Evolutionary conservation across 345 rosid species (phyloP).

Genomic region (Salix udensis): DNA sequence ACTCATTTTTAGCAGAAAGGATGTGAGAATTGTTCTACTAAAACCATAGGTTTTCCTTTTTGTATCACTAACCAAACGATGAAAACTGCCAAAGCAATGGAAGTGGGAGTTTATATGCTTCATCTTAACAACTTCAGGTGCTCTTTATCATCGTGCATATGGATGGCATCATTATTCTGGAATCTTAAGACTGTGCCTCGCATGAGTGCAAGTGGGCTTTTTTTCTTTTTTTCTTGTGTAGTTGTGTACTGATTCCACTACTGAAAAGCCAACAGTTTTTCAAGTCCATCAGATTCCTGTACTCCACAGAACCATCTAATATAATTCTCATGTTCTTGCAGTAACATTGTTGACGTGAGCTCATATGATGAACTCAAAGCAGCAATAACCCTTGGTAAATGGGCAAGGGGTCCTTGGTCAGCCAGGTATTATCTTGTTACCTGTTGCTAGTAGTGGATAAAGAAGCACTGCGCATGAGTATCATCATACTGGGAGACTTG

Average conservation of each 20-base stretch:
- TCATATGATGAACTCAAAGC: slow-evolving; percentile 78
- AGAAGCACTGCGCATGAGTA: background rate
- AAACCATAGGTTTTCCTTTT: background rate
- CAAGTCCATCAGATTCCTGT: background rate
- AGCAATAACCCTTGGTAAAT: slow-evolving; percentile 73
- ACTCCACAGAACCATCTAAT: background rate
- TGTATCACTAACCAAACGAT: background rate
- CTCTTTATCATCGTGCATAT: background rate
- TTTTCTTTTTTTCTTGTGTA: background rate
- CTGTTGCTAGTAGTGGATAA: background rate
- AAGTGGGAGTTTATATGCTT: background rate
- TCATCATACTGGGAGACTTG: background rate
- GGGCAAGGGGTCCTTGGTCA: slow-evolving; percentile 98
- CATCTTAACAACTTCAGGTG: background rate
- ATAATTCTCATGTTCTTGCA: slow-evolving; percentile 29
- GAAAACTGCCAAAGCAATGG: background rate
- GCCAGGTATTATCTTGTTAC: slow-evolving; percentile 44
- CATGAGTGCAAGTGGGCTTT: background rate
- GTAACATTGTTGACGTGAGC: slow-evolving; percentile 81
- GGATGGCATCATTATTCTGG: background rate
- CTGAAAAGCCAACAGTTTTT: background rate
- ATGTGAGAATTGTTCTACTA: background rate
- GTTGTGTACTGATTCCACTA: background rate
- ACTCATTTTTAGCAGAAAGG: background rate
- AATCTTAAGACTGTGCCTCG: background rate